phyloP scores from a whole-genome alignment of 345 rosid genomes.

The Populus alba region DNA sequence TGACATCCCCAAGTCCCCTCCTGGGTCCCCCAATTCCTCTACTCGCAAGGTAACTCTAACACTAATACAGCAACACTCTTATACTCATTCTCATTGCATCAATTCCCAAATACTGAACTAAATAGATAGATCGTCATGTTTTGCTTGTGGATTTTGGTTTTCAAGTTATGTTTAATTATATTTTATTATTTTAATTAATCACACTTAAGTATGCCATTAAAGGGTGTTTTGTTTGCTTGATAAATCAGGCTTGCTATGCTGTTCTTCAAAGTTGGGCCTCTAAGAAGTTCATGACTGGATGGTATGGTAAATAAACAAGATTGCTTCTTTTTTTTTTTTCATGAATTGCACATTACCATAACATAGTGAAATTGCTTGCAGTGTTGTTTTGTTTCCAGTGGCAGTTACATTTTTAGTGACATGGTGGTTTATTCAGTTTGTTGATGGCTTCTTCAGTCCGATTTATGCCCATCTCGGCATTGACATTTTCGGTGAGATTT shows the following conservation, averaged over 20 bases:
- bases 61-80: too few relatives aligned
- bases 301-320: constrained; percentile 35
- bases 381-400: constrained; percentile 83
- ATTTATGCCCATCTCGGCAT: constrained; percentile 68
- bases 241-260: constrained; percentile 66
- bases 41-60: constrained; percentile 57
- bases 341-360: background rate
- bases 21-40: constrained; percentile 68
- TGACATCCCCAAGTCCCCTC: constrained; percentile 56
- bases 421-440: constrained; percentile 83
- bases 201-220: background rate
- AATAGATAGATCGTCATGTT: too few relatives aligned
- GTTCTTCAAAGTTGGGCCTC: constrained; percentile 91
- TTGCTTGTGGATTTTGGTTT: too few relatives aligned
- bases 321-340: background rate
- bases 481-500: constrained; percentile 70
- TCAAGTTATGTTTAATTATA: too few relatives aligned
- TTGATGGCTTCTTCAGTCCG: constrained; percentile 86
- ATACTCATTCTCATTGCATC: too few relatives aligned
- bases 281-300: constrained; percentile 92
- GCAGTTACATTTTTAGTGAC: constrained; percentile 80
- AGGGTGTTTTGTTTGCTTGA: constrained; percentile 9
- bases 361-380: constrained; percentile 37
- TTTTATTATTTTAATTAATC: too few relatives aligned
- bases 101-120: too few relatives aligned